Base-by-base conservation (phyloP, 2,329 filamentous ascomycete genomes). In the Penicillium fuscoglaucum region DNA sequence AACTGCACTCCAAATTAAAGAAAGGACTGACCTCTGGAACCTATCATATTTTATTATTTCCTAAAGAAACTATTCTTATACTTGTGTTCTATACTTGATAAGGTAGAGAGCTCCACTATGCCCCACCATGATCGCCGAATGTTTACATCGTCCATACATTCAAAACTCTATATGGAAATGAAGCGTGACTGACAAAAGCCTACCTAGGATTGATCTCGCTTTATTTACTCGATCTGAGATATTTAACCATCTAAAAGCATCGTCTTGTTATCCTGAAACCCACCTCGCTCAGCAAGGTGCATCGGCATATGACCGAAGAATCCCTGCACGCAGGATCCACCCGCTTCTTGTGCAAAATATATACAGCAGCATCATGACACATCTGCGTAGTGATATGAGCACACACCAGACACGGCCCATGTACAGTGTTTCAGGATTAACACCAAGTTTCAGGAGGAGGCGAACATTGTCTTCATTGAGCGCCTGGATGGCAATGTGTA, bases 61-160 rank as follows among this genome's bases (percentile, higher is more conserved):
- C 4, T 29, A 39, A 29, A 29, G 21, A 17, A 9, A 21, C 19
- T 33, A 33, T 33, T 33, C 12, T 15, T 24, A n/a, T 52, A 24
- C 19, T 45, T 45, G 13, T 21, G 26, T 28, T 33, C 28, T 46
- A 33, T 28, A 35, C 21, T 53, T 28, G 19, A 50, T 29, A 29
- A 45, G 37, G n/a, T 19, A 35, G 21, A 50, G 37, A 50, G 37
- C 45, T 55, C 53, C 53, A 55, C 53, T 19, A 33, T 41, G 53
- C 45, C 53, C 53, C 53, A 55, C 53, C 21, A 26, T 29, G 31
- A 40, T 43, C 44, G 6, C 35, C 37, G 26, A 13, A 33, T 17
- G 1, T 28, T 12, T 6, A 44, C 41, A 43, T 24, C 3, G 12
- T 13, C 12, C 21, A 24, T 43, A 21, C 10, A 31, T 29, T 33